Percentiles rank a stretch among this genome's conserved stretches.
Evolutionary conservation across 2,329 filamentous ascomycete genomes (phyloP).

Genomic region (Colletotrichum phormii): DNA sequence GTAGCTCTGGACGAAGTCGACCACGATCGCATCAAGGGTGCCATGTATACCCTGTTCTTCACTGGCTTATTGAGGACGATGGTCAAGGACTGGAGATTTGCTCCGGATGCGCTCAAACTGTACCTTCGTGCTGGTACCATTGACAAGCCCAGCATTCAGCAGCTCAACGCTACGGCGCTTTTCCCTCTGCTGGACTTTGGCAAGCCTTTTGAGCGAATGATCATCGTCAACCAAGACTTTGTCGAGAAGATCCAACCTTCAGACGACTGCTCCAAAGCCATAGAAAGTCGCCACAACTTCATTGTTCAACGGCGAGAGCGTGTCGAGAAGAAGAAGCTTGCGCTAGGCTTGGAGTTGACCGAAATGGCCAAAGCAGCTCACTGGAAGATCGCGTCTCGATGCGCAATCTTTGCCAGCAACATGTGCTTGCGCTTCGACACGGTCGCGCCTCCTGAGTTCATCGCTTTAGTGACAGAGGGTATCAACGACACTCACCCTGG

Average conservation of each 20-base stretch:
- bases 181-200: constrained; percentile 94
- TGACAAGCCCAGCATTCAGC: constrained; percentile 95
- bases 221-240: constrained; percentile 79
- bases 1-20: constrained; percentile 83
- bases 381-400: constrained; percentile 95
- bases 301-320: constrained; percentile 79
- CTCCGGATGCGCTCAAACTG: constrained; percentile 86
- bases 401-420: constrained; percentile 90
- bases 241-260: constrained; percentile 78
- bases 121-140: constrained; percentile 92
- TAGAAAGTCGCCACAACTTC: constrained; percentile 76
- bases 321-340: constrained; percentile 87
- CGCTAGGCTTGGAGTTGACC: constrained; percentile 84
- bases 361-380: constrained; percentile 83
- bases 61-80: constrained; percentile 90
- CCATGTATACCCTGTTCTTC: constrained; percentile 89
- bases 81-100: constrained; percentile 93
- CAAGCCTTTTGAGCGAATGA: constrained; percentile 86
- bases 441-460: constrained; percentile 82
- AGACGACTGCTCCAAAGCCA: constrained; percentile 70
- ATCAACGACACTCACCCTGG: constrained; percentile 92
- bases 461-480: constrained; percentile 84
- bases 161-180: constrained; percentile 82
- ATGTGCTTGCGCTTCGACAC: constrained; percentile 92
- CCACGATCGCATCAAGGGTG: constrained; percentile 93